Base-by-base conservation (phyloP, 768 basidiomycete genomes). In the Kwoniella shandongensis region DNA sequence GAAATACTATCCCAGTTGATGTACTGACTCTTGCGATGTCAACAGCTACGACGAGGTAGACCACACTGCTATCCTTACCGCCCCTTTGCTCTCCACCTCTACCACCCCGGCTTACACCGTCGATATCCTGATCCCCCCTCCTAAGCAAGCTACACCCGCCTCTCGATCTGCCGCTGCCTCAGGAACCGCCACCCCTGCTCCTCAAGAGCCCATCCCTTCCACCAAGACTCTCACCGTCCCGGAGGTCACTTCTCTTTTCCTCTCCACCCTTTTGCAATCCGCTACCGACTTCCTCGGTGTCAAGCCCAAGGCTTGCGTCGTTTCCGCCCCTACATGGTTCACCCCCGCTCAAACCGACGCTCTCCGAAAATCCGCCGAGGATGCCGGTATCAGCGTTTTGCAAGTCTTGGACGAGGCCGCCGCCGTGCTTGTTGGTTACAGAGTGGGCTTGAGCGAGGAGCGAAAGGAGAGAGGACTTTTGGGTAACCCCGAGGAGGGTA, bases 341-440 rank as follows among this genome's bases (percentile, higher is more conserved):
- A 81, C 83, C 25, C 79, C 83, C 7, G 75, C 76, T 1, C 89
- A 92, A 77, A 81, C 82, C 60, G 81, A 79, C 4, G 91, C 89
- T 0, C 80, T 97, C 18, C 80, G 82, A 61, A 80, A 82, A 48
- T 89, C 91, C 0, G 88, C 89, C 1, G 79, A 81, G 6, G 86
- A 85, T 32, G 93, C 91, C 2, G 94, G 88, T 18, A 81, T 98
- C 32, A 81, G 82, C 36, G 87, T 97, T 17, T 77, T 93, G 8
- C 91, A 96, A 74, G 81, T 97, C 8, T 77, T 97, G 4, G 89
- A 94, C 49, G 91, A 97, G 63, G 83, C 87, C 0, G 91, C 85
- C 26, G 91, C 92, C 2, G 87, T 85, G 0, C 74, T 83, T 40
- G 75, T 80, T 23, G 79, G 79, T 13, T 80, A 81, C 76, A 51